These are phyloP conservation scores for Saccharomyces pastorianus DNA, from an alignment of 1,139 yeast genomes.

Conservation along the genomic window DNA sequence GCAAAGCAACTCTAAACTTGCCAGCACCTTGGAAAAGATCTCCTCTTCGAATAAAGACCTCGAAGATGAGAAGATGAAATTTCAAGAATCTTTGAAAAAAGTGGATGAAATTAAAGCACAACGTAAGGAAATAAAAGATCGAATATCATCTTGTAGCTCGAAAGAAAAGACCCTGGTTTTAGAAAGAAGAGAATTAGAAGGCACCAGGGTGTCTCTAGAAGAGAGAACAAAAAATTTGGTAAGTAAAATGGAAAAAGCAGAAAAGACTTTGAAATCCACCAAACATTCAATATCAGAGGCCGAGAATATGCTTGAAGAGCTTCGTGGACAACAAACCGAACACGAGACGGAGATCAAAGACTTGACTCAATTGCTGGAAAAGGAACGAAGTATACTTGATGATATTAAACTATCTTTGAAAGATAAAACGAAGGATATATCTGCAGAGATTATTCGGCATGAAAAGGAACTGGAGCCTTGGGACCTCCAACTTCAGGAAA, in stretches of 20 bases:
- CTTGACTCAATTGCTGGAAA: slow-evolving; percentile 40
- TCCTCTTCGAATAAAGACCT: slow-evolving; percentile 39
- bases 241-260: slow-evolving; percentile 53
- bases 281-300: slow-evolving; percentile 37
- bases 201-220: slow-evolving; percentile 53
- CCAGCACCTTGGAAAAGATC: slow-evolving; percentile 34
- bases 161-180: slow-evolving; percentile 6
- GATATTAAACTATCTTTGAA: slow-evolving; percentile 59
- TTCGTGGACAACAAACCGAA: slow-evolving; percentile 39
- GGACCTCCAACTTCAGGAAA: slow-evolving; percentile 59
- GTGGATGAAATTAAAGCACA: slow-evolving; percentile 32
- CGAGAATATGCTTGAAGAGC: slow-evolving; percentile 40
- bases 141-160: background rate
- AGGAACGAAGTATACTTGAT: slow-evolving; percentile 51
- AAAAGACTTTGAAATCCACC: slow-evolving; percentile 40
- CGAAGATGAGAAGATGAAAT: slow-evolving; percentile 42
- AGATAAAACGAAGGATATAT: slow-evolving; percentile 43
- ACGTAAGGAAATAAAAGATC: slow-evolving; percentile 29
- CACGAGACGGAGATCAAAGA: slow-evolving; percentile 34
- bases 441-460: slow-evolving; percentile 36
- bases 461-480: slow-evolving; percentile 77
- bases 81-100: slow-evolving; percentile 36
- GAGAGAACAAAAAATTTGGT: slow-evolving; percentile 64
- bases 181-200: slow-evolving; percentile 30
- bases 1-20: slow-evolving; percentile 37